These are phyloP conservation scores for Ustanciosporium gigantosporum DNA, from an alignment of 1,284 basidiomycete genomes.

Conservation along the genomic window DNA sequence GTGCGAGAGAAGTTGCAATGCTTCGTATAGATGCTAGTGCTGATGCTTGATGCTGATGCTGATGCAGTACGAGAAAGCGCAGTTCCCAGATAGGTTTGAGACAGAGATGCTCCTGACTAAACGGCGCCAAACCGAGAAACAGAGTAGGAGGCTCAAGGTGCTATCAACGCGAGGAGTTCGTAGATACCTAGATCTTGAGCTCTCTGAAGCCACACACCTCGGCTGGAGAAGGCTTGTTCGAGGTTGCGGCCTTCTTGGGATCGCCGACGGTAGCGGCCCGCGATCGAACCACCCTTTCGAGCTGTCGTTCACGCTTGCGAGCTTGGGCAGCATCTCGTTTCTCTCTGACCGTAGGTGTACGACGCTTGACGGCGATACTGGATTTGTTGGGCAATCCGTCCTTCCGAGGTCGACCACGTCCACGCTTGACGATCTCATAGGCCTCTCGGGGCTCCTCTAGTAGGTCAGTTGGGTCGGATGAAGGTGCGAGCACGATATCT, in stretches of 20 bases:
- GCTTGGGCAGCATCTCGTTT: constrained; percentile 36
- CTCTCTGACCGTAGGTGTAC: constrained; percentile 31
- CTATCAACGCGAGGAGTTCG: no score
- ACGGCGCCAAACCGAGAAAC: no score
- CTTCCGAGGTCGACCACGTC: constrained; percentile 33
- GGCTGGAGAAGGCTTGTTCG: constrained; percentile 17
- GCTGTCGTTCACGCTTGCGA: constrained; percentile 34
- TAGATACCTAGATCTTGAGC: constrained; percentile 50
- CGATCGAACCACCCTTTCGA: constrained; percentile 19
- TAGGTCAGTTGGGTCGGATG: constrained; percentile 1
- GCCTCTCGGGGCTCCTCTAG: constrained; percentile 1
- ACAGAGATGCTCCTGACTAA: no score
- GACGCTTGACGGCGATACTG: constrained; percentile 26
- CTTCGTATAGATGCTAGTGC: no score
- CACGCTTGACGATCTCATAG: constrained; percentile 37
- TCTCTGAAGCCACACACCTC: constrained; percentile 47
- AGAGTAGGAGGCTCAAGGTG: no score
- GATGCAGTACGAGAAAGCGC: no score
- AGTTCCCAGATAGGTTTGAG: no score
- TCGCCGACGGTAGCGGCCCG: constrained; percentile 1
- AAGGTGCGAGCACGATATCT: background rate
- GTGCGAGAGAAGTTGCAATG: no score
- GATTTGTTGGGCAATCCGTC: constrained; percentile 43
- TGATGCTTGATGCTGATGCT: no score
- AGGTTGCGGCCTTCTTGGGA: background rate